Conservation (phyloP, 371 early-diverging fungal genomes). For the Mycotypha africana region DNA sequence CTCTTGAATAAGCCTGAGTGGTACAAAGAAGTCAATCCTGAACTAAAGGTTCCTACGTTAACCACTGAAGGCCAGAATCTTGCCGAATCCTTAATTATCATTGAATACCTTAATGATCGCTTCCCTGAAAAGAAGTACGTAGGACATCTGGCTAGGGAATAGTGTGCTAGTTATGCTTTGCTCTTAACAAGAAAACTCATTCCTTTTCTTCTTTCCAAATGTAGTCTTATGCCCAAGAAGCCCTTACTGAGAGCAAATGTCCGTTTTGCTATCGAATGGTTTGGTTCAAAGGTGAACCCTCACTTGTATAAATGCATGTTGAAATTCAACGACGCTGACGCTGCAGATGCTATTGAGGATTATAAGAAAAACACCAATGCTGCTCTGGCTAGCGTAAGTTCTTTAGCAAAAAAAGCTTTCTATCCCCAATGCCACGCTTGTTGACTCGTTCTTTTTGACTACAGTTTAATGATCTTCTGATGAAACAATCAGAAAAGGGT, state of each 20-base stretch:
- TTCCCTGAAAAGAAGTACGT: slow-evolving; percentile 44
- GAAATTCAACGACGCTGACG: slow-evolving; percentile 20
- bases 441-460: slow-evolving; percentile 3
- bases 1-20: slow-evolving; percentile 59
- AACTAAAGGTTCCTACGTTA: slow-evolving; percentile 49
- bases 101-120: slow-evolving; percentile 44
- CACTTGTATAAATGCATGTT: slow-evolving; percentile 23
- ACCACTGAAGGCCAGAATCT: slow-evolving; percentile 26
- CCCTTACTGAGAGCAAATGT: slow-evolving; percentile 40
- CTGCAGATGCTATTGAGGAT: slow-evolving; percentile 19
- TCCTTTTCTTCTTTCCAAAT: too few relatives aligned
- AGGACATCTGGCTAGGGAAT: background rate
- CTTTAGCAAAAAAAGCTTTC: background rate
- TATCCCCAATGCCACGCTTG: too few relatives aligned
- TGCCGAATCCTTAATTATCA: slow-evolving; percentile 48
- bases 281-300: slow-evolving; percentile 25
- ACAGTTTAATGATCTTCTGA: slow-evolving; percentile 38
- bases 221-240: slow-evolving; percentile 38
- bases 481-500: slow-evolving; percentile 42
- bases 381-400: slow-evolving; percentile 26
- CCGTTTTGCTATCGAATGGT: slow-evolving; percentile 55
- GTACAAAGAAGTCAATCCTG: slow-evolving; percentile 49
- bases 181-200: too few relatives aligned
- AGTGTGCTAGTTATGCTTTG: background rate
- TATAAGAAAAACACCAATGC: slow-evolving; percentile 11